phyloP scores from a whole-genome alignment of 1,284 basidiomycete genomes.

The Malassezia pachydermatis region DNA sequence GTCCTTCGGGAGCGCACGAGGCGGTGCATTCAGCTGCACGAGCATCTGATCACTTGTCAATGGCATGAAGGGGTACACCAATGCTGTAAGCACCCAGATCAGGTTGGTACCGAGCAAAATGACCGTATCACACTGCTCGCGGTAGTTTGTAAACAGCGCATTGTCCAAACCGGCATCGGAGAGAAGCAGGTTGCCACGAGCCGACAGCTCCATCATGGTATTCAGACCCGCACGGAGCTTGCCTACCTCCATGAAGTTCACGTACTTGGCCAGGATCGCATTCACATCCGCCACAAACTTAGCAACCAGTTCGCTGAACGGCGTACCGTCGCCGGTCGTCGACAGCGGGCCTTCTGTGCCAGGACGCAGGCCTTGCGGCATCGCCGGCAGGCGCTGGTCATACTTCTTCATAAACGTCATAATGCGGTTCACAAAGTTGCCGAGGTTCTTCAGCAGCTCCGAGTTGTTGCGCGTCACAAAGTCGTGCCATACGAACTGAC shows the following conservation, averaged over 20 bases:
- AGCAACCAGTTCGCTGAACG: conserved; percentile 21
- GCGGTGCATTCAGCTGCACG: conserved; percentile 77
- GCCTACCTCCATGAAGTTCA: conserved; percentile 77
- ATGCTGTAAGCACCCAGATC: conserved; percentile 76
- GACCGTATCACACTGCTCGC: conserved; percentile 77
- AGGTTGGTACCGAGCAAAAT: conserved; percentile 78
- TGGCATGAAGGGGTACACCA: conserved; percentile 95
- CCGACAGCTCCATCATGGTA: conserved; percentile 78
- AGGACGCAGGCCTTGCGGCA: conserved; percentile 27
- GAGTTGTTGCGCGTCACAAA: conserved; percentile 92
- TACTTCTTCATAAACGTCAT: conserved; percentile 90
- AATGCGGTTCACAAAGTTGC: conserved; percentile 93
- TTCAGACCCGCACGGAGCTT: conserved; percentile 80
- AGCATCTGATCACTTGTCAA: conserved; percentile 72
- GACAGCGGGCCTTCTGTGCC: conserved; percentile 25
- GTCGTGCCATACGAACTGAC: conserved; percentile 93
- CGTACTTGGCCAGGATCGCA: conserved; percentile 66
- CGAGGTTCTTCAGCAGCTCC: conserved; percentile 88
- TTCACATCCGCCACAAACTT: conserved; percentile 72
- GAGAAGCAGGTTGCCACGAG: conserved; percentile 85
- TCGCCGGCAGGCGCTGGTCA: conserved; percentile 58
- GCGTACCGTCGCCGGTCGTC: conserved; percentile 17
- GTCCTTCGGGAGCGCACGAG: conserved; percentile 56
- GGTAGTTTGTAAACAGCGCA: conserved; percentile 68
- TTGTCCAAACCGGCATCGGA: conserved; percentile 87